Percentiles rank a stretch among this genome's conserved stretches.
phyloP scores from a whole-genome alignment of 1,139 yeast genomes.

The Pichia sp. region DNA sequence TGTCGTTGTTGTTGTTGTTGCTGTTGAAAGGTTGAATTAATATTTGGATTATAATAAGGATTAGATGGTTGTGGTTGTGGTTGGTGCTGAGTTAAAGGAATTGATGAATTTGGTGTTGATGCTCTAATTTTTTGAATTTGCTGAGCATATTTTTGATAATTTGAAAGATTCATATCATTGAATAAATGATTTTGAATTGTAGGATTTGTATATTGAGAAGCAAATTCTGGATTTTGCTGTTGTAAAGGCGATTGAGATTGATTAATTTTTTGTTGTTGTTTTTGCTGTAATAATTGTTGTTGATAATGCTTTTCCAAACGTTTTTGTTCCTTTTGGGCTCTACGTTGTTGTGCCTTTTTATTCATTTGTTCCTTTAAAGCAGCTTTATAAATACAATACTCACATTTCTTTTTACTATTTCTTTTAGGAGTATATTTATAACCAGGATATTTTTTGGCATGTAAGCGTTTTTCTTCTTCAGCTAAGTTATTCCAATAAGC shows the following conservation, averaged over 20 bases:
- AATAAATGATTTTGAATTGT: conserved; percentile 8
- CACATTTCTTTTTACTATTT: conserved; percentile 55
- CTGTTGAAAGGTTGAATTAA: neutral
- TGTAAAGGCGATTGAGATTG: conserved; percentile 5
- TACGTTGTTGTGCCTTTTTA: conserved; percentile 15
- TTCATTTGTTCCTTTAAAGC: conserved; percentile 26
- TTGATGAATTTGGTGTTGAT: conserved; percentile 7
- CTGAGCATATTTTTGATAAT: conserved; percentile 15
- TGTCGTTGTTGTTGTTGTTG: neutral
- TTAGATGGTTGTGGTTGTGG: conserved; percentile 5
- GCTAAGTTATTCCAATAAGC: conserved; percentile 80
- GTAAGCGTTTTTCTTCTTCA: conserved; percentile 76
- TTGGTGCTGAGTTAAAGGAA: no score
- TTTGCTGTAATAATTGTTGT: conserved; percentile 18
- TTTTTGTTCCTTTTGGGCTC: conserved; percentile 15
- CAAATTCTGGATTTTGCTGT: neutral
- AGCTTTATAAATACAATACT: conserved; percentile 49
- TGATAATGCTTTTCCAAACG: conserved; percentile 20
- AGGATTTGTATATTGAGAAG: conserved; percentile 5
- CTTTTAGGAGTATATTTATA: conserved; percentile 70
- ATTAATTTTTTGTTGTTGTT: conserved; percentile 7
- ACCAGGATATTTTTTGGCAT: conserved; percentile 79
- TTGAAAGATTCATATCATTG: conserved; percentile 13
- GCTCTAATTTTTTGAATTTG: conserved; percentile 13
- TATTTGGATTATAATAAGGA: conserved; percentile 11